A percentile compares a stretch with the other conserved stretches of the same genome.
These are phyloP conservation scores for Claviceps sp. DNA, from an alignment of 2,329 filamentous ascomycete genomes.

Conservation along the genomic window DNA sequence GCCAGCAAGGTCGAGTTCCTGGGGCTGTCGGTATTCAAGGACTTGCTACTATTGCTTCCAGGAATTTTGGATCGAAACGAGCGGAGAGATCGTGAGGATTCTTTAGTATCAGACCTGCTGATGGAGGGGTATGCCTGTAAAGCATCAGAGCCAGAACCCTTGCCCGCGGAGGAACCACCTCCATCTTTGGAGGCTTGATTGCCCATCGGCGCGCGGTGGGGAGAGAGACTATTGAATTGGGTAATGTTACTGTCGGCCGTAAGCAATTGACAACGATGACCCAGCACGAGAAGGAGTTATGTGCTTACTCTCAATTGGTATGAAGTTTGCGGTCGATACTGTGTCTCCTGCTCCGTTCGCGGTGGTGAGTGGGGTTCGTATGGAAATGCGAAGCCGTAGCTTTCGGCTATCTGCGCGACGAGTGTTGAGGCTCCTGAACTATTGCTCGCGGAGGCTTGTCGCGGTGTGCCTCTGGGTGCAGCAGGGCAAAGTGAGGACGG, in stretches of 20 bases:
- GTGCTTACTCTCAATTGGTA: neutral
- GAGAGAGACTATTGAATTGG: neutral
- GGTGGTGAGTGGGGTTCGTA: slow-evolving; percentile 13
- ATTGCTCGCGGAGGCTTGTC: neutral
- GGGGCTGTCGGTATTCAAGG: slow-evolving; percentile 60
- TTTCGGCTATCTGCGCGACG: neutral
- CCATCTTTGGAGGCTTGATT: slow-evolving; percentile 58
- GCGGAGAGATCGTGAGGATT: slow-evolving; percentile 76
- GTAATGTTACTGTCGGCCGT: slow-evolving; percentile 1
- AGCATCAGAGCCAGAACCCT: slow-evolving; percentile 33
- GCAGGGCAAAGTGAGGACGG: no score
- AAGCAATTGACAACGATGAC: neutral
- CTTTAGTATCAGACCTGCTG: slow-evolving; percentile 82
- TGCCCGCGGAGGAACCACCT: slow-evolving; percentile 31
- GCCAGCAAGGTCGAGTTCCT: slow-evolving; percentile 57
- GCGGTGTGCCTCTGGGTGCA: neutral
- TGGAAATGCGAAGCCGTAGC: slow-evolving; percentile 12
- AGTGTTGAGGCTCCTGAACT: neutral
- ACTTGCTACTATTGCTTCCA: slow-evolving; percentile 37
- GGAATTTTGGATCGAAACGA: slow-evolving; percentile 84
- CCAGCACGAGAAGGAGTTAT: slow-evolving; percentile 7
- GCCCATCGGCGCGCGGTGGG: slow-evolving; percentile 43
- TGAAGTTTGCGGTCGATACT: neutral
- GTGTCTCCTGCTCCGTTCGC: slow-evolving; percentile 3
- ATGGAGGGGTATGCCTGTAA: slow-evolving; percentile 86